Conservation (phyloP, 2,329 filamentous ascomycete species). For the Ascochyta clinopodiicola region DNA sequence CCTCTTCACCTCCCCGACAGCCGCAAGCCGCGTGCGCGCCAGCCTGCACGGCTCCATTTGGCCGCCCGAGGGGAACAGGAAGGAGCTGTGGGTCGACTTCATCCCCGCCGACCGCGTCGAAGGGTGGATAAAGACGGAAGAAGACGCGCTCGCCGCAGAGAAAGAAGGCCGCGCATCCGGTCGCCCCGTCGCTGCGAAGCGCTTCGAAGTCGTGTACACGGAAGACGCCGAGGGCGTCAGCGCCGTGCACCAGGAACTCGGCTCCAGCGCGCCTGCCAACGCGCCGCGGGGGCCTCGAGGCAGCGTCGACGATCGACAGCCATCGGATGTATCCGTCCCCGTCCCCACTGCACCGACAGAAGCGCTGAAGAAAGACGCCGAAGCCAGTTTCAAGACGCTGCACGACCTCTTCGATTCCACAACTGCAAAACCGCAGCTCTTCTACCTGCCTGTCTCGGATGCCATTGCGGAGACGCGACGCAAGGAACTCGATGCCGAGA, state of each 20-base stretch:
- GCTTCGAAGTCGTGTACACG: constrained; percentile 43
- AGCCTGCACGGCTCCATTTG: constrained; percentile 80
- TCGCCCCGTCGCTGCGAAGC: constrained; percentile 26
- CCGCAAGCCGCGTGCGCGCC: constrained; percentile 78
- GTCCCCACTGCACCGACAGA: constrained; percentile 9
- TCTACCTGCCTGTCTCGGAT: constrained; percentile 69
- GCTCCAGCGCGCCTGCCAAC: constrained; percentile 32
- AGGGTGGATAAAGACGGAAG: constrained; percentile 70
- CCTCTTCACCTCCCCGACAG: constrained; percentile 70
- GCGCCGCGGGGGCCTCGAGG: constrained; percentile 32
- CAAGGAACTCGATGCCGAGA: constrained; percentile 60
- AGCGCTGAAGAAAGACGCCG: constrained; percentile 18
- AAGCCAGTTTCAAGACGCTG: constrained; percentile 59
- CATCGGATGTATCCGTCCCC: constrained; percentile 4
- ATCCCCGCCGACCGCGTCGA: constrained; percentile 76
- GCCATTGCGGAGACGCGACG: constrained; percentile 70
- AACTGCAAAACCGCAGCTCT: constrained; percentile 67
- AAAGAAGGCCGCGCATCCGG: constrained; percentile 36
- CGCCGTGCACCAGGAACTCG: constrained; percentile 45
- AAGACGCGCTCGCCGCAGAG: constrained; percentile 38
- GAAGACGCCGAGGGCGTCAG: constrained; percentile 26
- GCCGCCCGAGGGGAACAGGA: constrained; percentile 86
- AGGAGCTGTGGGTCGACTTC: constrained; percentile 87
- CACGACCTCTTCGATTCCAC: constrained; percentile 68
- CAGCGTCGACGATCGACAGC: background rate